Conservation (phyloP, 345 rosid species). For the Eucalyptus erythrocorys region DNA sequence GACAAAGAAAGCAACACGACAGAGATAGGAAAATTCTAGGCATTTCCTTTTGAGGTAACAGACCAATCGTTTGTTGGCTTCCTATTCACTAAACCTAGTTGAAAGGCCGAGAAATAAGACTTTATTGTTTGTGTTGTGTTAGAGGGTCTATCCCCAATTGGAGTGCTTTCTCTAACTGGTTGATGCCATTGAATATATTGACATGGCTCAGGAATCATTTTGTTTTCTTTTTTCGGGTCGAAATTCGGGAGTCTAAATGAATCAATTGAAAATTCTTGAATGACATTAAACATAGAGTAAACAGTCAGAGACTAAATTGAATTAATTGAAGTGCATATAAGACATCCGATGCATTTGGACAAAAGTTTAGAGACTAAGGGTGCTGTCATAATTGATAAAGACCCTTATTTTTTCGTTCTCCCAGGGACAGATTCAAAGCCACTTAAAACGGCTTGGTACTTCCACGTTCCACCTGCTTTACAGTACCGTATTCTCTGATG, state of each 20-base stretch:
- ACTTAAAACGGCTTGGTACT: neutral
- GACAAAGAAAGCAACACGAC: neutral
- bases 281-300: neutral
- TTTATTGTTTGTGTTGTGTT: neutral
- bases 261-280: neutral
- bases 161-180: neutral
- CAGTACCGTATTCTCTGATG: neutral
- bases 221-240: too few species aligned
- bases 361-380: neutral
- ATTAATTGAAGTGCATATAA: neutral
- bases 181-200: neutral
- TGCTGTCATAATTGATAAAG: neutral
- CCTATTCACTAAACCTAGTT: neutral
- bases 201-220: neutral
- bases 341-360: neutral
- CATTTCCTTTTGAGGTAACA: neutral
- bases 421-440: neutral
- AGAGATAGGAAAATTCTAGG: neutral
- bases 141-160: neutral
- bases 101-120: neutral
- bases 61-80: neutral
- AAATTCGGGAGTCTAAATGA: neutral
- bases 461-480: neutral
- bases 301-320: neutral
- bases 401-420: neutral